Percentiles rank a stretch among this genome's conserved stretches.
These are phyloP conservation scores for Debaryomycetaceae sp. DNA, from an alignment of 1,139 yeast genomes.

Conservation along the genomic window DNA sequence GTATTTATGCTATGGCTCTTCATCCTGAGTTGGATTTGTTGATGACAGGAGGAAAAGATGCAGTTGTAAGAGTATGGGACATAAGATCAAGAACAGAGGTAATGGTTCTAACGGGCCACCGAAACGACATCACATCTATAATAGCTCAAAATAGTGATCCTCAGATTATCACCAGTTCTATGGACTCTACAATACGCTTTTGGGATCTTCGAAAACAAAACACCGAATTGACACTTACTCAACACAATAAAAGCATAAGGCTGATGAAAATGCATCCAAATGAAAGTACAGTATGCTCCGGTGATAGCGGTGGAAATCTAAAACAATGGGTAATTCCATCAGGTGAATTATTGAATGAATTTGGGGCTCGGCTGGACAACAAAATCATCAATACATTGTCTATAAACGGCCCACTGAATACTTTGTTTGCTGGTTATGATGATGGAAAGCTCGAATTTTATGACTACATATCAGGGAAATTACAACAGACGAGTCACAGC, in stretches of 20 bases:
- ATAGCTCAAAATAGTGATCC: constrained; percentile 73
- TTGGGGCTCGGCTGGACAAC: constrained; percentile 32
- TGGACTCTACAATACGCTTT: constrained; percentile 78
- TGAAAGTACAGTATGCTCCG: constrained; percentile 69
- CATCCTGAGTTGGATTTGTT: constrained; percentile 86
- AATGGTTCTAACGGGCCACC: constrained; percentile 80
- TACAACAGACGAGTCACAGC: constrained; percentile 54
- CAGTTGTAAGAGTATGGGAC: constrained; percentile 91
- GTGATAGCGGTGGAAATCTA: constrained; percentile 76
- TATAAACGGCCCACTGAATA: constrained; percentile 59
- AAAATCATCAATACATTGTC: constrained; percentile 66
- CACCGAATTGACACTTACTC: constrained; percentile 61
- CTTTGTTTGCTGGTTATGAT: constrained; percentile 80
- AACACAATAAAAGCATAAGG: constrained; percentile 80
- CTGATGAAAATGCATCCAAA: constrained; percentile 67
- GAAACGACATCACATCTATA: constrained; percentile 68
- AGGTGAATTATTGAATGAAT: constrained; percentile 56
- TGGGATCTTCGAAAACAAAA: constrained; percentile 66
- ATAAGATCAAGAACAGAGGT: constrained; percentile 75
- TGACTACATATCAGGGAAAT: constrained; percentile 72
- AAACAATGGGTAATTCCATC: constrained; percentile 83
- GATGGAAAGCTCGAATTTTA: constrained; percentile 75
- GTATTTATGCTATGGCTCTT: constrained; percentile 76
- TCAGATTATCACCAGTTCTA: constrained; percentile 77
- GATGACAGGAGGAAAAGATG: constrained; percentile 90